Evolutionary conservation across 2,329 filamentous ascomycete species (phyloP).

Genomic region (Dactylellina leptospora): DNA sequence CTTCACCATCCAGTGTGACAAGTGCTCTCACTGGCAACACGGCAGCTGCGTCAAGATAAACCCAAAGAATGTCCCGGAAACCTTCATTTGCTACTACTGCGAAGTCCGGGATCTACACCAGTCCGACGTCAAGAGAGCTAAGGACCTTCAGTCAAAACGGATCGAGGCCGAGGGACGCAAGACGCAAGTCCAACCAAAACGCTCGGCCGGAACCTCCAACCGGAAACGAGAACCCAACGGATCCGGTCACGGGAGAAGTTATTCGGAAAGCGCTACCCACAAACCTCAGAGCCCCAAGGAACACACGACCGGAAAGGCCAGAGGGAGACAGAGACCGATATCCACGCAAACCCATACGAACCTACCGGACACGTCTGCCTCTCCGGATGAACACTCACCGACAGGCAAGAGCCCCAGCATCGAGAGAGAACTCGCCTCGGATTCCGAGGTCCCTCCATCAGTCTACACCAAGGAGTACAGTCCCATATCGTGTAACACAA

Average conservation of each 20-base stretch:
- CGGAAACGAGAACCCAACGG: constrained; percentile 80
- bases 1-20: constrained; percentile 95
- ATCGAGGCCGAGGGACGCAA: constrained; percentile 64
- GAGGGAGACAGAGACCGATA: constrained; percentile 48
- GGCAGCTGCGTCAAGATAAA: constrained; percentile 94
- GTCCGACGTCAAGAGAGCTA: constrained; percentile 77
- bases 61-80: constrained; percentile 74
- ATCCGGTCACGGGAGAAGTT: constrained; percentile 65
- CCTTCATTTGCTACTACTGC: constrained; percentile 89
- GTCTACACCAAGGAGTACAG: constrained; percentile 52
- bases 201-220: constrained; percentile 79
- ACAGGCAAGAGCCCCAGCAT: constrained; percentile 51
- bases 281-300: constrained; percentile 59
- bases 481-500: constrained; percentile 46
- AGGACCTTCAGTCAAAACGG: constrained; percentile 73
- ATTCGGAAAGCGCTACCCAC: constrained; percentile 62
- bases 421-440: constrained; percentile 44
- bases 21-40: constrained; percentile 97
- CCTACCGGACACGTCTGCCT: constrained; percentile 46
- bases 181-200: constrained; percentile 62
- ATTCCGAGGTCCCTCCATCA: constrained; percentile 47
- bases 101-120: constrained; percentile 69
- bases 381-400: constrained; percentile 48
- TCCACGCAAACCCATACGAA: constrained; percentile 33
- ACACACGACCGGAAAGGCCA: constrained; percentile 27